Conservation (phyloP, 2,329 filamentous ascomycete genomes). For the Teratosphaeria pseudoeucalypti region DNA sequence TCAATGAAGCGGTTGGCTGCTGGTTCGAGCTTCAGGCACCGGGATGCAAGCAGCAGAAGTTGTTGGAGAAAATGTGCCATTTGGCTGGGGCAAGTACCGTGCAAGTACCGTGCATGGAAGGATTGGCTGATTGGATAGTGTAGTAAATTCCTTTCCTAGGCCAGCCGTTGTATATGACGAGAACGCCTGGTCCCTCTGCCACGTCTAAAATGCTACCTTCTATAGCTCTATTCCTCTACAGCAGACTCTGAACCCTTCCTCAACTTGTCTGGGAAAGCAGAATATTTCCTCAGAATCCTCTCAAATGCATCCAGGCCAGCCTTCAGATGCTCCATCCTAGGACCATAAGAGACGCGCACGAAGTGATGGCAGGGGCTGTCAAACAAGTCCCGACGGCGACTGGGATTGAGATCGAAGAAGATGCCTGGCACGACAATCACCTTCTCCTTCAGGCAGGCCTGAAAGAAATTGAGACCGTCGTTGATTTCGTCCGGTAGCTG, state of each 20-base stretch:
- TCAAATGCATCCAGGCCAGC: conserved; percentile 77
- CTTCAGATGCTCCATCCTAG: conserved; percentile 67
- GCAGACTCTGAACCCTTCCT: neutral
- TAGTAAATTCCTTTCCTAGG: neutral
- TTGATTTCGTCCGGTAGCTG: conserved; percentile 69
- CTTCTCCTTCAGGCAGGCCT: conserved; percentile 84
- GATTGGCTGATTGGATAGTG: no score
- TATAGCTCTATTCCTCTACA: neutral
- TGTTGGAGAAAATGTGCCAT: no score
- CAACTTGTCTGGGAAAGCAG: conserved; percentile 8
- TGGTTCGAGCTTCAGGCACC: no score
- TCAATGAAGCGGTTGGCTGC: no score
- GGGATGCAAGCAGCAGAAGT: no score
- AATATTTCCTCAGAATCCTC: conserved; percentile 61
- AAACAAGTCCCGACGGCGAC: conserved; percentile 79
- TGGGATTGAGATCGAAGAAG: conserved; percentile 94
- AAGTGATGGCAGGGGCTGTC: conserved; percentile 90
- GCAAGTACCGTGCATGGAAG: no score
- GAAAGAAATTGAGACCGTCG: conserved; percentile 94
- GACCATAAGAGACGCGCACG: conserved; percentile 75
- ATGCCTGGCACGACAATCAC: conserved; percentile 95
- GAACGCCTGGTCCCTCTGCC: neutral
- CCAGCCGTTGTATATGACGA: neutral
- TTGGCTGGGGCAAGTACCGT: no score
- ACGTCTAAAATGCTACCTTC: neutral